phyloP scores from a whole-genome alignment of 2,329 filamentous ascomycete species.

The Diaporthe sp. region DNA sequence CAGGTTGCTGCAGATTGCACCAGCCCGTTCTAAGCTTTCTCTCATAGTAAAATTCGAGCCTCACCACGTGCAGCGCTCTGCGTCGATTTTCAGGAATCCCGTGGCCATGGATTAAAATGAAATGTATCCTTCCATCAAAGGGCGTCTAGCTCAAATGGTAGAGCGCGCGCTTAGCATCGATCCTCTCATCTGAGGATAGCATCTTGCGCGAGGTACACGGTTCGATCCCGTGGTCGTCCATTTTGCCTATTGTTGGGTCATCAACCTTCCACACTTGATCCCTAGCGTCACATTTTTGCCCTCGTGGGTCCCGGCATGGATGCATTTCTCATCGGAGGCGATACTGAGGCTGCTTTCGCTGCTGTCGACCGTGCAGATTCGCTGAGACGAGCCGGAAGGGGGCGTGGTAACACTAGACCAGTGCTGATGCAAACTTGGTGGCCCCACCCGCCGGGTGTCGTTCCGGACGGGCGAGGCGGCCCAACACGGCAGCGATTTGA shows the following conservation, averaged over 20 bases:
- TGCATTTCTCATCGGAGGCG: background rate
- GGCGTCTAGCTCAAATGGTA: conserved; percentile 33
- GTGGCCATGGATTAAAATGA: background rate
- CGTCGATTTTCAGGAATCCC: background rate
- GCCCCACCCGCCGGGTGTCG: background rate
- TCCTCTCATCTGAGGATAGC: background rate
- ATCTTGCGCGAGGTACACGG: conserved; percentile 29
- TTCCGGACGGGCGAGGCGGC: background rate
- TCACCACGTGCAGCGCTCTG: too few species aligned
- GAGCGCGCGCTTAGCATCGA: conserved; percentile 29
- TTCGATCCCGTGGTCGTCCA: conserved; percentile 32
- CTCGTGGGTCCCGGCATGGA: accelerated
- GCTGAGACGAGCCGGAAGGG: too few species aligned
- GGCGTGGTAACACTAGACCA: too few species aligned
- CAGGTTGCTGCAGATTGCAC: background rate
- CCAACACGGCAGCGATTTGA: background rate
- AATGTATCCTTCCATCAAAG: background rate
- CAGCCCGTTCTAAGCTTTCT: too few species aligned
- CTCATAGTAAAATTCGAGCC: too few species aligned
- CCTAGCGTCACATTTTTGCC: background rate
- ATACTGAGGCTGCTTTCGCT: background rate
- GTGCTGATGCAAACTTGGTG: background rate
- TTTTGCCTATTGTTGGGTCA: background rate
- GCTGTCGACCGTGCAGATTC: too few species aligned
- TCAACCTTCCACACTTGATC: background rate